These are phyloP conservation scores for Lachancea sp. DNA, from an alignment of 805 yeast genomes.

Conservation along the genomic window DNA sequence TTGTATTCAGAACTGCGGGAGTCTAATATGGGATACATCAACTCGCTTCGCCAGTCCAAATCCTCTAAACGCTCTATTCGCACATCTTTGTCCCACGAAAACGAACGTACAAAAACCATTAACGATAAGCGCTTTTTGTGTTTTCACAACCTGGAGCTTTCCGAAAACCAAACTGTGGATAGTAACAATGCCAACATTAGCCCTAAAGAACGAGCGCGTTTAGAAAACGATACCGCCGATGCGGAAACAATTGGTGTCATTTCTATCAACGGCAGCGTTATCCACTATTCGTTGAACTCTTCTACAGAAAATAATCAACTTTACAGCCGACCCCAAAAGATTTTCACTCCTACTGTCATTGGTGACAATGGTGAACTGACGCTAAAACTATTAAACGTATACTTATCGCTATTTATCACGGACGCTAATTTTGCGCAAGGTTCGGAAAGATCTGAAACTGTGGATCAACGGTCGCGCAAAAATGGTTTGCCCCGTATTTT, in stretches of 20 bases:
- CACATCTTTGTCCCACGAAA: conserved; percentile 2
- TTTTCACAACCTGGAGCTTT: background rate
- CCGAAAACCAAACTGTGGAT: background rate
- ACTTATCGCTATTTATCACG: conserved; percentile 4
- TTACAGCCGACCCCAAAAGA: background rate
- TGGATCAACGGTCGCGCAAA: background rate
- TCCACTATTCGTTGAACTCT: conserved; percentile 7
- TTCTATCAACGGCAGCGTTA: conserved; percentile 7
- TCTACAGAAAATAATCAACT: background rate
- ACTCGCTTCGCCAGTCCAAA: background rate
- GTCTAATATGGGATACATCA: conserved; percentile 1
- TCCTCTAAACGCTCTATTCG: background rate
- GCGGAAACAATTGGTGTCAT: conserved; percentile 2
- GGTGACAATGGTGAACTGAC: conserved; percentile 6
- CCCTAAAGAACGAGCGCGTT: background rate
- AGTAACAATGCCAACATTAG: background rate
- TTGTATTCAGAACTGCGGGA: conserved; percentile 1
- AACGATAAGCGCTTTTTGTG: background rate
- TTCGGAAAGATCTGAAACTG: background rate
- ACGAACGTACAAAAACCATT: background rate
- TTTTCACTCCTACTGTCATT: background rate
- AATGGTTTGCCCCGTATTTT: background rate
- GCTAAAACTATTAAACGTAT: conserved; percentile 3
- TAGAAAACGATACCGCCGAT: conserved; percentile 1
- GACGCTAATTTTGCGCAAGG: conserved; percentile 5